Base-by-base conservation (phyloP, 2,329 filamentous ascomycete species). In the Aspergillus ustus region DNA sequence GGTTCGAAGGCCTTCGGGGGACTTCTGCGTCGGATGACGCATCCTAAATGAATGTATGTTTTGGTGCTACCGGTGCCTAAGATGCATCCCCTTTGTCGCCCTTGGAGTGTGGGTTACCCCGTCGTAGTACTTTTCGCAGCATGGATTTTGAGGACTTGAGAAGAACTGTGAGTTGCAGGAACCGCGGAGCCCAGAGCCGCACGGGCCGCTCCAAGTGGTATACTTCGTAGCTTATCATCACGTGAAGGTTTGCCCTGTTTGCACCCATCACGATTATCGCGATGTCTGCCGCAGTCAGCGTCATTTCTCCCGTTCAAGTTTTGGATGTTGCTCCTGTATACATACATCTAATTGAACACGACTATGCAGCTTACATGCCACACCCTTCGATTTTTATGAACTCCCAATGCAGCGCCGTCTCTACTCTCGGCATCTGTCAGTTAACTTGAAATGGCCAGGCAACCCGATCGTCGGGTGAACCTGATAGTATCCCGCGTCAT, bases 401-500 rank as follows among this genome's bases (percentile, higher is more conserved):
- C 37, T 46, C 59, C 58, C 59, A 52, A 66, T 67, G 66, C 60
- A 52, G 62, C 62, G 37, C 51, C 55, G 60, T 45, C 54, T 52
- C 28, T 46, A 52, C 57, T 15, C 57, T 50, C 40, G 60, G 45
- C 57, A 67, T 68, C 66, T 52, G 57, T 53, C 53, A 60, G 60
- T 66, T 58, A 56, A 62, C 55, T 57, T 68, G 66, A 65, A 57
- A 77, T 78, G 75, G 72, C 70, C 63, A 65, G 65, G 58, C 70
- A 72, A 45, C 37, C 53, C 1, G 59, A 61, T 60, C 78, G 77
- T 67, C 78, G 81, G 66, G 78, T 82, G 53, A 87, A 87, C 74
- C 78, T 84, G 69, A 86, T 84, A 76, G 82, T 85, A 52, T 86
- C 88, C 55, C 84, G 89, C 61, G 77, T 90, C 59, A 87, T 96